Base-by-base conservation (phyloP, 2,329 filamentous ascomycete genomes). In the Talaromyces piceae region DNA sequence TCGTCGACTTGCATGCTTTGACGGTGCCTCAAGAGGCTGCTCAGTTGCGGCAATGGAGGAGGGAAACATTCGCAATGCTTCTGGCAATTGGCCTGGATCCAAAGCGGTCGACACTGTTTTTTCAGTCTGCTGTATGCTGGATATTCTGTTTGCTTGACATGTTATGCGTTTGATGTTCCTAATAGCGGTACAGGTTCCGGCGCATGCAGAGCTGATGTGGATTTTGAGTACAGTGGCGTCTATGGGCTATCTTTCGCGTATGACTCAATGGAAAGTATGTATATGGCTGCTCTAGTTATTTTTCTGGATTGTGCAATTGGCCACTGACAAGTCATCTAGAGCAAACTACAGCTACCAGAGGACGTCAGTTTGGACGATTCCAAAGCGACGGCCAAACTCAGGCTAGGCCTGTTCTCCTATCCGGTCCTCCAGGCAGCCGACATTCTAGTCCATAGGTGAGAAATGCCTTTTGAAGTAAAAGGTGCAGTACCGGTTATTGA, bases 241-340 rank as follows among this genome's bases (percentile, higher is more conserved):
- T 4, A 90, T 93, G 69, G 93, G 93, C 33, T 95, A 95, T 70
- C 74, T 98, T n/a, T 86, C 86, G 8, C 79, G 93, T n/a, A 98
- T 98, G 93, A 97, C 93, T 25, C 93, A 97, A 69, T 98, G 93
- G 91, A 98, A 98, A 83, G 89, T 88, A 63, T 57, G 63, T 54
- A 16, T n/a, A n/a, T n/a, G n/a, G n/a, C n/a, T n/a, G n/a, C n/a
- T n/a, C n/a, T n/a, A n/a, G n/a, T 45, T 37, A 20, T 33, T 33
- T 37, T 37, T 16, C 16, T 8, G 9, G 16, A 20, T 11, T 1
- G 16, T 37, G 33, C 33, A 37, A n/a, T 37, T 37, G 16, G 33
- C 13, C 5, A 20, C 33, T 56, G 43, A 55, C 45, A 18, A 28
- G 3, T 33, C 9, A 16, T 41, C 3, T 56, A 89, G 86, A 88